Conservation (phyloP, 768 basidiomycete species). For the Jaapia argillacea region DNA sequence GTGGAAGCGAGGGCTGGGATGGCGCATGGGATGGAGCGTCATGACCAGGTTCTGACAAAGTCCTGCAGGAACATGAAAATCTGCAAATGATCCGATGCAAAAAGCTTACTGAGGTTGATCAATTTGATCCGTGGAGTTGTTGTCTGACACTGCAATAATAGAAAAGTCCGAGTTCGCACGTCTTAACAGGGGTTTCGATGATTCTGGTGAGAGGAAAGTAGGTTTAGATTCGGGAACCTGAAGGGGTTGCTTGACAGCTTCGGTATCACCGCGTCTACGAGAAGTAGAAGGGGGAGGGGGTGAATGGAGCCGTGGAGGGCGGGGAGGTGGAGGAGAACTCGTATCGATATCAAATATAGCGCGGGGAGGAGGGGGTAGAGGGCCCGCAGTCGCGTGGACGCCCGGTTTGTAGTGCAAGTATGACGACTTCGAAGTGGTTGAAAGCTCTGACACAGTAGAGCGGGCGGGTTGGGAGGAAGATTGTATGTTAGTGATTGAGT, state of each 20-base stretch:
- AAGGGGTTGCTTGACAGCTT: conserved; percentile 48
- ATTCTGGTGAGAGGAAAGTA: neutral
- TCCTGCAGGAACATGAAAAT: no score
- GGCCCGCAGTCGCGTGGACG: conserved; percentile 62
- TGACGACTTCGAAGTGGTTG: no score
- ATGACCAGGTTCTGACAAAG: no score
- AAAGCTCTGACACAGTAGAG: conserved; percentile 15
- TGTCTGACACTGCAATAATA: neutral
- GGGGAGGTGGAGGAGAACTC: conserved; percentile 17
- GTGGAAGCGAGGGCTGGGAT: no score
- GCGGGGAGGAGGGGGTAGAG: conserved; percentile 61
- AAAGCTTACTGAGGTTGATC: no score
- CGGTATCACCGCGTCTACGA: conserved; percentile 36
- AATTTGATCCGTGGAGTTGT: no score
- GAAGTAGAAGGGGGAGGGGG: conserved; percentile 28
- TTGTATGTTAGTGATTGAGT: no score
- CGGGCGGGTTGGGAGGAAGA: no score
- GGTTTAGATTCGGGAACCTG: conserved; percentile 50
- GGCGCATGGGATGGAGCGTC: no score
- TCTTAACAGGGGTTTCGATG: conserved; percentile 6
- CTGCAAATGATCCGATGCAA: no score
- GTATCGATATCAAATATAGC: conserved; percentile 28
- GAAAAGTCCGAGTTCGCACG: conserved; percentile 1
- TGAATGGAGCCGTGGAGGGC: conserved; percentile 51
- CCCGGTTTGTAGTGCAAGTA: conserved; percentile 59